phyloP scores from a whole-genome alignment of 2,329 filamentous ascomycete genomes.

The Epichloe typhina region DNA sequence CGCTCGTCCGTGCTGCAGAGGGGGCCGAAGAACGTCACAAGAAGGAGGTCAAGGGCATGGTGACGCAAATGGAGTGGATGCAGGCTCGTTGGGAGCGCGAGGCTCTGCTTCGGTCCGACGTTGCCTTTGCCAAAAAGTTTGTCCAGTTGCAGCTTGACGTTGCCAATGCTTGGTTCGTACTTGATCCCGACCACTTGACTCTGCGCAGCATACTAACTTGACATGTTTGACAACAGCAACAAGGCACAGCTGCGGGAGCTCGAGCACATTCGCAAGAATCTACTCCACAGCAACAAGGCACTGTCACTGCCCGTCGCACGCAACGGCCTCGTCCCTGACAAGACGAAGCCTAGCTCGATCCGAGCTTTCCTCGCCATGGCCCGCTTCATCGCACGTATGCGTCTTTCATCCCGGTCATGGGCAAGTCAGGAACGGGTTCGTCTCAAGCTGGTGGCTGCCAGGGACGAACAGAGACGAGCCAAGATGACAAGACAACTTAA shows the following conservation, averaged over 20 bases:
- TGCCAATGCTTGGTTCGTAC: constrained; percentile 76
- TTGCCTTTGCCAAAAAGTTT: constrained; percentile 78
- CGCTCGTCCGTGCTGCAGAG: constrained; percentile 43
- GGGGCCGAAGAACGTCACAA: constrained; percentile 55
- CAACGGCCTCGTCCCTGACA: constrained; percentile 5
- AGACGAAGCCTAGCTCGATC: constrained; percentile 20
- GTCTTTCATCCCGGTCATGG: constrained; percentile 35
- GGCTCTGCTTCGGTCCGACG: constrained; percentile 62
- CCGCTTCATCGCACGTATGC: constrained; percentile 39
- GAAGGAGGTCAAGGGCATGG: constrained; percentile 68
- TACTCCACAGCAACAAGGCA: constrained; percentile 25
- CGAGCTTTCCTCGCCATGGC: constrained; percentile 33
- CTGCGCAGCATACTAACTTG: neutral
- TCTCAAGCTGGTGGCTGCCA: constrained; percentile 33
- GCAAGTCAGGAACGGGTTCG: constrained; percentile 37
- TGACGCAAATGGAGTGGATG: constrained; percentile 85
- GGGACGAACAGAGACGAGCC: constrained; percentile 31
- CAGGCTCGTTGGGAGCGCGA: constrained; percentile 71
- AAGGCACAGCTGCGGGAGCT: constrained; percentile 80
- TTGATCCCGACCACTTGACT: neutral
- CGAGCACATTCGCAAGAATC: constrained; percentile 53
- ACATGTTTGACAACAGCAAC: constrained; percentile 48
- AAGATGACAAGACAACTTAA: constrained; percentile 28
- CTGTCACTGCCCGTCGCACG: constrained; percentile 17
- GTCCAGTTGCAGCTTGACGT: constrained; percentile 68